Evolutionary conservation across 148 eudicot species (phyloP), one percentile per base, ranked within the genome.

Genomic region (Limonium bicolor): DNA sequence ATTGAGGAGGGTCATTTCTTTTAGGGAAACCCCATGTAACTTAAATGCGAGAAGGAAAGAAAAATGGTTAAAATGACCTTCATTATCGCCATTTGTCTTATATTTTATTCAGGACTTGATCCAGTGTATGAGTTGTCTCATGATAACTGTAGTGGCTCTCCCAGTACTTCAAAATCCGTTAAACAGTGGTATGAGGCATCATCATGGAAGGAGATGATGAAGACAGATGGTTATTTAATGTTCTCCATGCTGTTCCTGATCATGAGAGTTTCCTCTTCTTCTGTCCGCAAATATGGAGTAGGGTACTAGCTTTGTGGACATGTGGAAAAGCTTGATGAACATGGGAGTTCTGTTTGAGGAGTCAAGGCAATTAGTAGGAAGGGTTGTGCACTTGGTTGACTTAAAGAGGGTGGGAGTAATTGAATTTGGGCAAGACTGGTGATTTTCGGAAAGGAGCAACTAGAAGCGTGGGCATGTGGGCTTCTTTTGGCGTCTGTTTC

Each of bases 401-500:
- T 49, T 66, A 5, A 70, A 71, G 59, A 63, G 71, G 46, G 63
- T 68, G 34, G 73, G 77, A 51, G 44, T 76, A 76, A 55, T 59
- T 73, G 38, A 63, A 56, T 51, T 38, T 65, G 7, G 59, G 63
- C 39, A 80, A 76, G 48, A 59, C 64, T 25, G 59, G 83, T 28
- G 72, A 65, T 59, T 69, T 80, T 38, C 90, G 60, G 24, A 46
- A 44, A 14, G 61, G 90, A 5, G 83, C 83, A 5, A 73, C n/a
- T n/a, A n/a, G 74, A 48, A 81, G 55, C 53, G 79, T 81, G 2
- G 63, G 57, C 27, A 85, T 64, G 18, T 81, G 92, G 92, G 84
- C 92, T 6, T 72, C 79, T 6, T 81, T 84, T 81, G 54, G 69
- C 92, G 22, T 81, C 92, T 8, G 75, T 81, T 25, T 81, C 85